Base-by-base conservation (phyloP, 352 stramenopile species). In the Phytophthora agathidicida region DNA sequence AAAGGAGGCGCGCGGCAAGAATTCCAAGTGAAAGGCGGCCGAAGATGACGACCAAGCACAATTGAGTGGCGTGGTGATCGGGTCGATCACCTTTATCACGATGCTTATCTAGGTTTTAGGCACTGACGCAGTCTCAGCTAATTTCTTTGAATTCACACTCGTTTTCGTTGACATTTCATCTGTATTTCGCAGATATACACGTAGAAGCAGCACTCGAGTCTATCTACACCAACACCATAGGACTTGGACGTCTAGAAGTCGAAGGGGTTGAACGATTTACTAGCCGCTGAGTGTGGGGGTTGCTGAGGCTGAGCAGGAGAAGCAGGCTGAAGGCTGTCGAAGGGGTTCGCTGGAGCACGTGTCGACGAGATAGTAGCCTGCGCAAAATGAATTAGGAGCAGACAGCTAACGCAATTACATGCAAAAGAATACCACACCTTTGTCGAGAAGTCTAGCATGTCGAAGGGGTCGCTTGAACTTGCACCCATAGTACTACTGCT, bases 201-300 rank as follows among this genome's bases (percentile, higher is more conserved):
- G 43, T 50, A 52, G 31, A 32, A 37, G 31, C 28, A 60, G 31
- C 38, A 53, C 36, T 4, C 17, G 17, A 26, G 19, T 39, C 37
- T 35, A 19, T 44, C 8, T 24, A 19, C 20, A 46, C 9, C 22
- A 22, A 22, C n/a, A 47, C 16, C 32, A 3, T 5, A 37, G 13
- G 6, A 41, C 27, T 42, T 23, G 26, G 28, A 19, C 17, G 39
- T 56, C 46, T 71, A 85, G 16, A 83, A 68, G 36, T 86, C 75
- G 41, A 86, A 86, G 17, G 75, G 75, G 32, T 86, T 86, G 41
- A 75, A 81, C 13, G 75, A 71, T 49, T 68, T 73, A 28, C 43
- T 66, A 37, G 55, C n/a, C 14, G 50, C 9, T 51, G 51, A 44
- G 7, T 43, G 44, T 33, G 44, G 16, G 0, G 22, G 28, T 38